Evolutionary conservation across 352 stramenopile species (phyloP).

Genomic region (Globisporangium polare): DNA sequence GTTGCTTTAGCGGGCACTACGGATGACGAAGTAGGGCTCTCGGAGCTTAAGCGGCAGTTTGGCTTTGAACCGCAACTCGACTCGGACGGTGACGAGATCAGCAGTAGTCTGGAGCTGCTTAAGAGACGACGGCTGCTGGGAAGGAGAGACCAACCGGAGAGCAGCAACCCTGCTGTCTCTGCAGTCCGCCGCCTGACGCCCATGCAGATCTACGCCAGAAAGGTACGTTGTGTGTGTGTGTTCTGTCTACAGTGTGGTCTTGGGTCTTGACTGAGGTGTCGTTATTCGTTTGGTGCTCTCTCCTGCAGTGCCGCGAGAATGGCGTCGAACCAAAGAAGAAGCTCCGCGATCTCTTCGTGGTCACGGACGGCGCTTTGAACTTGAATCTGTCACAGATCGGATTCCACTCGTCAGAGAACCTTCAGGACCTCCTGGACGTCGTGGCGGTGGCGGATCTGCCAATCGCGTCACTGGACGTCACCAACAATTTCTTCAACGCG

Average conservation of each 20-base stretch:
- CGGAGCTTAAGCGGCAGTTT: slow-evolving; percentile 64
- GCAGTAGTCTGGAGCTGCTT: slow-evolving; percentile 3
- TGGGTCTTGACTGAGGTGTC: background rate
- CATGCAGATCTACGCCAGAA: slow-evolving; percentile 35
- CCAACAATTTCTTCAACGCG: slow-evolving; percentile 62
- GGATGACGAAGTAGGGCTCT: slow-evolving; percentile 42
- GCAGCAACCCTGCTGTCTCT: background rate
- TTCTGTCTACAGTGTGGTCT: background rate
- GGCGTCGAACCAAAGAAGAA: slow-evolving; percentile 32
- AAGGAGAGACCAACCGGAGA: background rate
- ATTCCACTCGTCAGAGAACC: slow-evolving; percentile 49
- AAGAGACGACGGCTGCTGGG: slow-evolving; percentile 25
- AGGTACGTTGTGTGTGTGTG: slow-evolving; percentile 22
- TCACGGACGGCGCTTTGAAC: slow-evolving; percentile 33
- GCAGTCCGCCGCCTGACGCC: slow-evolving; percentile 14
- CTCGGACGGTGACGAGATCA: slow-evolving; percentile 18
- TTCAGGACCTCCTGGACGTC: slow-evolving; percentile 47
- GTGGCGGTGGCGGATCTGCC: slow-evolving; percentile 29
- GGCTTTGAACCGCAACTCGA: slow-evolving; percentile 34
- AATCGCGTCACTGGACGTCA: slow-evolving; percentile 43
- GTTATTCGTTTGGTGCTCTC: background rate
- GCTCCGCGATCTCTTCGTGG: slow-evolving; percentile 33
- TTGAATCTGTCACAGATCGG: slow-evolving; percentile 48
- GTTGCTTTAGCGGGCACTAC: background rate
- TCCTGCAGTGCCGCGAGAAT: slow-evolving; percentile 37